Evolutionary conservation across 2,329 filamentous ascomycete genomes (phyloP), one percentile per base, ranked within the genome.

Genomic region (Zarea fungicola): DNA sequence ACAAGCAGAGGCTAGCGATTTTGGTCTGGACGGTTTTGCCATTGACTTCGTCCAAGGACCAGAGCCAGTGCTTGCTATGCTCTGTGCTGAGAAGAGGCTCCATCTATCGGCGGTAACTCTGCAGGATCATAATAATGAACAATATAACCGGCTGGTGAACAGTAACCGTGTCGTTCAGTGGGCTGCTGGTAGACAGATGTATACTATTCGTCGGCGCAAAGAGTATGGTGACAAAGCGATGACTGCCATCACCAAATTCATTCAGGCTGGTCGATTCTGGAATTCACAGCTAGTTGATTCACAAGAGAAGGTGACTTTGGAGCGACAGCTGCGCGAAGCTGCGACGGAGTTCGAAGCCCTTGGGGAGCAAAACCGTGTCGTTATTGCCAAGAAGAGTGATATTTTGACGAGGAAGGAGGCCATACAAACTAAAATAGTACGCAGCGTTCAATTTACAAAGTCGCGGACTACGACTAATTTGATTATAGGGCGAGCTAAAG

Each of bases 41-140:
- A 74, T 87, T 22, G 87, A 97, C 60, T 88, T 79, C 51, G 62
- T 99, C 6, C 77, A 84, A 28, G 93, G 92, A 0, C 95, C 95
- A 0, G 82, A 85, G 1, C 78, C 87, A 2, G 88, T 99, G 2
- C 70, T 97, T 28, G 85, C 89, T 6, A 93, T 95, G 86, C 78
- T 99, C 19, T 96, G 90, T 65, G 78, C 82, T 11, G 84, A 87
- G 56, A 80, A 77, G 50, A 77, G 72, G 46, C 66, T 96, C 6
- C 82, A 95, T 58, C 70, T 73, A 22, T 84, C 84, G 6, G 89
- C 81, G 1, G 77, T 92, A 37, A 74, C 79, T 14, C 69, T 83
- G 13, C 65, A 64, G 5, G 81, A 88, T 9, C 80, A 91, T 28
- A 78, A 66, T 3, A 78, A 87, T 26, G 73, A 78, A 32, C 83